Percentiles rank a stretch among this genome's conserved stretches.
Evolutionary conservation across 257 asterid genomes (phyloP).

Genomic region (Solanum piurae): DNA sequence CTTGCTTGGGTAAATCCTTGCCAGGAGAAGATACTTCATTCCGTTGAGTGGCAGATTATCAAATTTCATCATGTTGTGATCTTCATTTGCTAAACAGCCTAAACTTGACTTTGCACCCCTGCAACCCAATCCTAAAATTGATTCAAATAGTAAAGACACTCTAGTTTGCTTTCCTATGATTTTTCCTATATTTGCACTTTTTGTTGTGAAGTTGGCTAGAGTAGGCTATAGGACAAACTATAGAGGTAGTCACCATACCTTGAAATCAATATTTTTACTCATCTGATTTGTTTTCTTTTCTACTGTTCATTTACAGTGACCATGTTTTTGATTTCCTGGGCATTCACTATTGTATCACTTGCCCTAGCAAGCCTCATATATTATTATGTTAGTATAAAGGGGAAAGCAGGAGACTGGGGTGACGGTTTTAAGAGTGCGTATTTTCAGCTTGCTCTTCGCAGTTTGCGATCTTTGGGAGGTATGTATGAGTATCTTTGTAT

Average conservation of each 20-base stretch:
- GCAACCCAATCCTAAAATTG: not conserved
- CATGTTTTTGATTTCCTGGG: slow-evolving; percentile 97
- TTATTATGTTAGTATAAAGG: slow-evolving; percentile 90
- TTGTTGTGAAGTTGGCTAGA: not conserved
- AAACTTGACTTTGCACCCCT: not conserved
- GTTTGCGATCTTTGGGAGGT: slow-evolving; percentile 99
- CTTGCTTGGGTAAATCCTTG: not conserved
- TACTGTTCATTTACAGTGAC: slow-evolving; percentile 51
- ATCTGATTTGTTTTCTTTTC: not conserved
- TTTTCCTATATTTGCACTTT: not conserved
- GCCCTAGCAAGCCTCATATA: slow-evolving; percentile 92
- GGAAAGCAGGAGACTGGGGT: slow-evolving; percentile 99
- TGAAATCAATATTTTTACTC: not conserved
- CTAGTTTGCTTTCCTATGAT: not conserved
- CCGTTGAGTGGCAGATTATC: not conserved
- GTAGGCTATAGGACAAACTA: not conserved
- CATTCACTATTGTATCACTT: slow-evolving; percentile 84
- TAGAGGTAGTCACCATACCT: not conserved
- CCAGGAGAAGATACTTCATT: not conserved
- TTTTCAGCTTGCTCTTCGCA: slow-evolving; percentile 98
- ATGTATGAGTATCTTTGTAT: slow-evolving; percentile 15
- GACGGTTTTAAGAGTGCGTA: slow-evolving; percentile 99
- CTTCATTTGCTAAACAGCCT: not conserved
- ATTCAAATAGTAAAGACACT: not conserved
- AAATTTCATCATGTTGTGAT: not conserved